Percentiles rank a stretch among this genome's conserved stretches.
These are phyloP conservation scores for Atkinsonella texensis DNA, from an alignment of 2,329 filamentous ascomycete genomes.

Conservation along the genomic window DNA sequence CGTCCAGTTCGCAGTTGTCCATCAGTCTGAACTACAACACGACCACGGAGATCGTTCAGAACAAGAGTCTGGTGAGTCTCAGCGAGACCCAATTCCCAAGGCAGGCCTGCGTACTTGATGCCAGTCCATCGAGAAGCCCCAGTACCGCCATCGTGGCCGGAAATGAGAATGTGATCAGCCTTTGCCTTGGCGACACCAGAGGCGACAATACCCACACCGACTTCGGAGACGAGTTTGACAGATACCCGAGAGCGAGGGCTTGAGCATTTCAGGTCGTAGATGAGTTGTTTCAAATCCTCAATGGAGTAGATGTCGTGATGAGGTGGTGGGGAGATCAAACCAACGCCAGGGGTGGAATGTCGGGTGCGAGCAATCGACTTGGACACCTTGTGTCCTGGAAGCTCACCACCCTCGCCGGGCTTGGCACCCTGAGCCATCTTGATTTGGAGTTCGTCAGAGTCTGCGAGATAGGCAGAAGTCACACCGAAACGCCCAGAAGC, in stretches of 20 bases:
- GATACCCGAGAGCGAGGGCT: slow-evolving; percentile 87
- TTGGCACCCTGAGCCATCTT: slow-evolving; percentile 99
- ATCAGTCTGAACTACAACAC: slow-evolving; percentile 93
- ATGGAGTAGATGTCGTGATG: slow-evolving; percentile 99
- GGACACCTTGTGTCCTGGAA: slow-evolving; percentile 93
- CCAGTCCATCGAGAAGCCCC: slow-evolving; percentile 96
- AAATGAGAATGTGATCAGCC: slow-evolving; percentile 93
- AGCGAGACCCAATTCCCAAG: slow-evolving; percentile 91
- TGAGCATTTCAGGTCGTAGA: slow-evolving; percentile 94
- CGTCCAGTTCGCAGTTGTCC: slow-evolving; percentile 86
- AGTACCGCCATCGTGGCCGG: slow-evolving; percentile 92
- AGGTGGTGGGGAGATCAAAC: slow-evolving; percentile 87
- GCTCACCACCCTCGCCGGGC: slow-evolving; percentile 92
- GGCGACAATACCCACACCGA: slow-evolving; percentile 92
- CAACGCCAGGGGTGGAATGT: slow-evolving; percentile 92
- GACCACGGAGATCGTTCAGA: slow-evolving; percentile 86
- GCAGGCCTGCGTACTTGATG: slow-evolving; percentile 95
- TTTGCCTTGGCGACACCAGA: slow-evolving; percentile 97
- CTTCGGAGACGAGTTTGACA: slow-evolving; percentile 95
- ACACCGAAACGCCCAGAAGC: slow-evolving; percentile 94
- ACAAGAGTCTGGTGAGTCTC: slow-evolving; percentile 96
- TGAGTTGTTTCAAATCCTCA: slow-evolving; percentile 93
- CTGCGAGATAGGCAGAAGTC: slow-evolving; percentile 85
- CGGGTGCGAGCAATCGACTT: slow-evolving; percentile 87
- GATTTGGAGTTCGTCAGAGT: slow-evolving; percentile 93